Evolutionary conservation across 306 rosid genomes (phyloP).

Genomic region (Gleditsia sinensis): DNA sequence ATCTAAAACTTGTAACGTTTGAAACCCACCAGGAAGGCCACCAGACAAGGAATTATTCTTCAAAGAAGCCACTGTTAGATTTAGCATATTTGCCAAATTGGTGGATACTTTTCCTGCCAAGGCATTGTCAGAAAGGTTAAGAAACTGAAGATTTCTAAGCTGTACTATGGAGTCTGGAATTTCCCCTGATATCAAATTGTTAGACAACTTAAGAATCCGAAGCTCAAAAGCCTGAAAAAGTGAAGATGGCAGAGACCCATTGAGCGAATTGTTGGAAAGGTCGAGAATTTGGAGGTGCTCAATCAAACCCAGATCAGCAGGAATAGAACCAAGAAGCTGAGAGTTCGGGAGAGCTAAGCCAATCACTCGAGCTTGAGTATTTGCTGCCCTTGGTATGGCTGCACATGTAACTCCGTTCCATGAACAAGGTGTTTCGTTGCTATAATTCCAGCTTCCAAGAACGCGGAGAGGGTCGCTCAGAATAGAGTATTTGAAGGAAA

Average conservation of each 20-base stretch:
- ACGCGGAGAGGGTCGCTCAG: conserved; percentile 61
- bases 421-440: conserved; percentile 65
- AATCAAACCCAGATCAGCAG: conserved; percentile 71
- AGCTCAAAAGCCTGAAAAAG: conserved; percentile 63
- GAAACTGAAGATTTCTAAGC: conserved; percentile 50
- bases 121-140: conserved; percentile 82
- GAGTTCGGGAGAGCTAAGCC: conserved; percentile 59
- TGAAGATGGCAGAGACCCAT: conserved; percentile 70
- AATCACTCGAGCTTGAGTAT: conserved; percentile 45
- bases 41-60: conserved; percentile 71
- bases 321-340: conserved; percentile 66
- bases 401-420: conserved; percentile 81
- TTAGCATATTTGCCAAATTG: conserved; percentile 52
- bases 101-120: conserved; percentile 68
- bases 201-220: conserved; percentile 57
- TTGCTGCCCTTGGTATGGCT: background rate
- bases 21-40: conserved; percentile 48
- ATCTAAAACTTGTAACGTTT: conserved; percentile 61
- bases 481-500: conserved; percentile 65
- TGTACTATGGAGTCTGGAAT: conserved; percentile 46
- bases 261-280: conserved; percentile 80
- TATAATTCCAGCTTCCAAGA: conserved; percentile 59
- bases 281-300: conserved; percentile 65
- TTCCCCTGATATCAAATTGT: conserved; percentile 59
- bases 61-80: conserved; percentile 51